A percentile compares a stretch with the other conserved stretches of the same genome.
Evolutionary conservation across 768 basidiomycete genomes (phyloP).

Genomic region (Panus rudis): DNA sequence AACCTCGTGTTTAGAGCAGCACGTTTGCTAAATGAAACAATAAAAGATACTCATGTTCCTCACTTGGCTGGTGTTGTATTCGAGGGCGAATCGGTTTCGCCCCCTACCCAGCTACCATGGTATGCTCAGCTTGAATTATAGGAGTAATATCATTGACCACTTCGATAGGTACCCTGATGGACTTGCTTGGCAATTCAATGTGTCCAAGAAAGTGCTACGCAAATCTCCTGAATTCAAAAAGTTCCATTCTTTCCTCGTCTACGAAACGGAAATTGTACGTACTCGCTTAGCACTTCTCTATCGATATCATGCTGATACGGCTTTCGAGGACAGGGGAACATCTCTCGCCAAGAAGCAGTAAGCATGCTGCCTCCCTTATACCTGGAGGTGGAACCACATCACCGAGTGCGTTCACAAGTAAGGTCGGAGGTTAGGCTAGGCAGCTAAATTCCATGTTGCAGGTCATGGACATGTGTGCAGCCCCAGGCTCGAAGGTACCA

Average conservation of each 20-base stretch:
- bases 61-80: constrained; percentile 63
- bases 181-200: constrained; percentile 95
- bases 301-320: neutral
- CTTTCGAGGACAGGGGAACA: constrained; percentile 64
- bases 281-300: neutral
- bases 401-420: constrained; percentile 42
- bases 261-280: constrained; percentile 93
- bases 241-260: constrained; percentile 94
- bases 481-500: constrained; percentile 88
- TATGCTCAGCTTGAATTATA: constrained; percentile 24
- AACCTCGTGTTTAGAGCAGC: constrained; percentile 40
- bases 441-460: constrained; percentile 18
- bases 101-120: constrained; percentile 86
- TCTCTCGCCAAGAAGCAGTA: constrained; percentile 94
- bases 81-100: constrained; percentile 67
- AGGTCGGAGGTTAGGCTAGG: neutral
- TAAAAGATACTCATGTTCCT: constrained; percentile 76
- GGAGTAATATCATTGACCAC: neutral
- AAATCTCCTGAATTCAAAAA: constrained; percentile 87
- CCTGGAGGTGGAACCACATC: constrained; percentile 90
- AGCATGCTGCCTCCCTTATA: constrained; percentile 99
- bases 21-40: constrained; percentile 70
- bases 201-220: constrained; percentile 81
- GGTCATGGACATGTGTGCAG: constrained; percentile 98
- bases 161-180: constrained; percentile 84